Percentiles rank a stretch among this genome's conserved stretches.
Evolutionary conservation across 176 grass and related monocot genomes (phyloP).

Genomic region (barley (Hordeum vulgare)): DNA sequence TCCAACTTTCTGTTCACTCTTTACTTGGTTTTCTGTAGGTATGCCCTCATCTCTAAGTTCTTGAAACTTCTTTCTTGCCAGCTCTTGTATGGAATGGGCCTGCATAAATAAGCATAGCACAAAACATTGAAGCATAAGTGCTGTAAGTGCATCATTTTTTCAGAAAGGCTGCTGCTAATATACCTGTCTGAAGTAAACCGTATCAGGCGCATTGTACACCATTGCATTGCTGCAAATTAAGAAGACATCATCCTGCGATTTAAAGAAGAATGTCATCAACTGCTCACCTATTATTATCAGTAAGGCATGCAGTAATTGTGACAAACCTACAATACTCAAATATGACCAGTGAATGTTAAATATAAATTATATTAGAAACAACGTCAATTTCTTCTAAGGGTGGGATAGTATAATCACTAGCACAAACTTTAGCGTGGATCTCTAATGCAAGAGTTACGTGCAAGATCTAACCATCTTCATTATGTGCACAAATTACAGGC

Average conservation of each 20-base stretch:
- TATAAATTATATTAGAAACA: not conserved
- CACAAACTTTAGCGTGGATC: not conserved
- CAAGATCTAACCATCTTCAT: not conserved
- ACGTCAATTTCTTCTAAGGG: not conserved
- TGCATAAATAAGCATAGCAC: slow-evolving; percentile 31
- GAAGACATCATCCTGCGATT: slow-evolving; percentile 93
- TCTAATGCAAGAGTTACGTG: not conserved
- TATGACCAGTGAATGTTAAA: not conserved
- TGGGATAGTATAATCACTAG: not conserved
- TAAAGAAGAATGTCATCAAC: slow-evolving; percentile 18
- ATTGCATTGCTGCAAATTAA: slow-evolving; percentile 98
- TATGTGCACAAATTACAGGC: not conserved
- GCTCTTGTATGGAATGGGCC: slow-evolving; percentile 96
- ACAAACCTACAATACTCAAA: not conserved
- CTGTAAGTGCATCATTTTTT: not conserved
- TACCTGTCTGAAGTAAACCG: slow-evolving; percentile 99
- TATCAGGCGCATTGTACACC: slow-evolving; percentile 98
- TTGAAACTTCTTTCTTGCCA: slow-evolving; percentile 90
- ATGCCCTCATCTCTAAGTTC: slow-evolving; percentile 74
- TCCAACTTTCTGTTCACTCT: slow-evolving; percentile 53
- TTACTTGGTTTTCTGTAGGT: slow-evolving; percentile 41
- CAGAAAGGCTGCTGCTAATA: not conserved
- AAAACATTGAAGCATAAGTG: slow-evolving; percentile 4
- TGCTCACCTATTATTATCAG: not conserved
- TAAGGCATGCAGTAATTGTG: not conserved